Conservation (phyloP, 805 yeast genomes). For the Yamadazyma nakazawae region DNA sequence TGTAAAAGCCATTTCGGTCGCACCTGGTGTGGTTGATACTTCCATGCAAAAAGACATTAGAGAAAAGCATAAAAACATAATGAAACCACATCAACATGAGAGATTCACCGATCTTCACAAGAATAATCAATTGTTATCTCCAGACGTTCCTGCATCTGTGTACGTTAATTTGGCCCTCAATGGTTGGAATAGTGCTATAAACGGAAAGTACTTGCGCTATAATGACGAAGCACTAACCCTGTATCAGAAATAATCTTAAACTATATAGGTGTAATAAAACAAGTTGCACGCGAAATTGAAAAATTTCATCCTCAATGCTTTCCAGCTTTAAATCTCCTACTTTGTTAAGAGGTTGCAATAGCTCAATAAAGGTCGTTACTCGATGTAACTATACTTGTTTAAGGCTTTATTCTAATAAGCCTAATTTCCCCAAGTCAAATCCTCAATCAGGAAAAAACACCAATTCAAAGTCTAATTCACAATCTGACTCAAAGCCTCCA, state of each 20-base stretch:
- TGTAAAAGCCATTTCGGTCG: conserved; percentile 65
- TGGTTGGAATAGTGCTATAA: conserved; percentile 55
- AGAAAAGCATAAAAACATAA: conserved; percentile 52
- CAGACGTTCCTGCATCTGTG: conserved; percentile 69
- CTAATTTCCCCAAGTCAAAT: conserved; percentile 3
- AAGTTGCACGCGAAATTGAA: background rate
- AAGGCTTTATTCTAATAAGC: conserved; percentile 4
- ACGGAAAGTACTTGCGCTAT: conserved; percentile 69
- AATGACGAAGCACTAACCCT: conserved; percentile 34
- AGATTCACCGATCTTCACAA: conserved; percentile 64
- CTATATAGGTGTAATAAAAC: background rate
- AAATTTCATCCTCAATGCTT: background rate
- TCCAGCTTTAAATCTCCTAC: background rate
- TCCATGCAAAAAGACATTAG: conserved; percentile 83
- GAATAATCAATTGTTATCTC: conserved; percentile 56
- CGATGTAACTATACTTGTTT: background rate
- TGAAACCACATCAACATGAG: conserved; percentile 58
- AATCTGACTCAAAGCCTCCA: conserved; percentile 7
- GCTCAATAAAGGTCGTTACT: background rate
- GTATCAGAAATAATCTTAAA: conserved; percentile 1
- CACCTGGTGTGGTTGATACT: conserved; percentile 95
- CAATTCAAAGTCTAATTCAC: background rate
- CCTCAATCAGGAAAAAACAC: background rate
- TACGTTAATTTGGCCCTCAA: conserved; percentile 62
- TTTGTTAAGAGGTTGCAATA: background rate